Evolutionary conservation across 106 monocot species (phyloP), one percentile per base, ranked within the genome.

Genomic region (Dendrobium chrysotoxum): DNA sequence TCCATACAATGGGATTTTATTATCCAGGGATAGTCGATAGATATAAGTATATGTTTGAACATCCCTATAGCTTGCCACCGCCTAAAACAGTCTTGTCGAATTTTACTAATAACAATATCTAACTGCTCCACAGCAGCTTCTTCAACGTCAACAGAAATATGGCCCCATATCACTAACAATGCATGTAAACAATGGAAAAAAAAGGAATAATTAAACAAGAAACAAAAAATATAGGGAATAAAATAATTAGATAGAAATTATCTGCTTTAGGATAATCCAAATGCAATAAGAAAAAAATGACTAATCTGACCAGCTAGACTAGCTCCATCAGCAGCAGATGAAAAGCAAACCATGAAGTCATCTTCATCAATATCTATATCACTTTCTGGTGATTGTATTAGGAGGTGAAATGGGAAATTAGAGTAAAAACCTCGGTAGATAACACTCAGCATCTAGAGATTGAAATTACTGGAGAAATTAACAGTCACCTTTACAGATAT

Each of bases 81-180:
- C 72, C 77, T 82, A 77, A 39, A 79, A 38, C 61, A 73, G 80
- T 78, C 80, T 74, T 40, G 83, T 44, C 76, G 81, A 80, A 95
- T 87, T 75, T 79, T 57, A 30, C 85, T 53, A 25, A 91, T 31
- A 71, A 87, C 77, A 77, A 55, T 46, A 23, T 12, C 50, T 65
- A 95, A 71, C 18, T 93, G 72, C 75, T 88, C 92, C 44, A 85
- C 87, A 80, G 88, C 87, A 77, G 84, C 89, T 21, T 87, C 86
- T 78, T 82, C 85, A 80, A 93, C 90, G 71, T 91, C 88, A 66
- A 79, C 87, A 82, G 79, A 87, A 55, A 89, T 85, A 83, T 83
- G 78, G 72, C 85, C 85, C 98, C 98, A 99, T 73, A 93, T 79
- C 72, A 93, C 98, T 99, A 75, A 61, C 84, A 53, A 76, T 81